Evolutionary conservation across 768 basidiomycete genomes (phyloP).

Genomic region (Collybiopsis luxurians): DNA sequence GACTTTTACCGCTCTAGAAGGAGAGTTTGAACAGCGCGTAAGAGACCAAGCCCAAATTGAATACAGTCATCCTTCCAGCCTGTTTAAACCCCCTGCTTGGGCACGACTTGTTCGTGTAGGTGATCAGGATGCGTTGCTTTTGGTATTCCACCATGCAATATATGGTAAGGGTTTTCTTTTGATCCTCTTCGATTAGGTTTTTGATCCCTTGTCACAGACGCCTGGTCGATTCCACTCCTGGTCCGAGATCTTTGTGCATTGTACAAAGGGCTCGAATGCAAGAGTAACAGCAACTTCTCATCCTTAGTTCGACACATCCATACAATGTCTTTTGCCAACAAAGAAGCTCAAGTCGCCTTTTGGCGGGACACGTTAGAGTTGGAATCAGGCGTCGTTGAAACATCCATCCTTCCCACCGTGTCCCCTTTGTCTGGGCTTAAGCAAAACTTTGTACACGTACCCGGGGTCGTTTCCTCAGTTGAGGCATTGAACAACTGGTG

Average conservation of each 20-base stretch:
- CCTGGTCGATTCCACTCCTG: conserved; percentile 10
- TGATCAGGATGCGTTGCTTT: conserved; percentile 4
- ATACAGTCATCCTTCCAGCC: neutral
- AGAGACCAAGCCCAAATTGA: conserved; percentile 3
- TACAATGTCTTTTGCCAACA: neutral
- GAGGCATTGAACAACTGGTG: neutral
- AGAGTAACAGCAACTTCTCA: conserved; percentile 4
- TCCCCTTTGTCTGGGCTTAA: conserved; percentile 1
- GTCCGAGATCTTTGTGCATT: conserved; percentile 5
- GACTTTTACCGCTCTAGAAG: conserved; percentile 5
- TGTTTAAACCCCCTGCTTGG: conserved; percentile 4
- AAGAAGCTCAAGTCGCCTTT: neutral
- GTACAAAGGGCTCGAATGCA: conserved; percentile 1
- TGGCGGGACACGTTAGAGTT: neutral
- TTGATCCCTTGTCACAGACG: too few relatives aligned
- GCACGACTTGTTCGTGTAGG: conserved; percentile 4
- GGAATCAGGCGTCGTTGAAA: neutral
- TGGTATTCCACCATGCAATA: conserved; percentile 7
- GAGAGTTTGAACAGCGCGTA: conserved; percentile 2
- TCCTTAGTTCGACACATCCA: conserved; percentile 4
- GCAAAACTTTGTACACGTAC: conserved; percentile 4
- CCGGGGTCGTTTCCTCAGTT: neutral
- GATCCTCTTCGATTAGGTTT: too few relatives aligned
- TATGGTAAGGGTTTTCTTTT: too few relatives aligned
- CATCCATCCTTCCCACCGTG: neutral